Conservation (phyloP, 805 yeast species). For the Cyberlindnera sargentensis region DNA sequence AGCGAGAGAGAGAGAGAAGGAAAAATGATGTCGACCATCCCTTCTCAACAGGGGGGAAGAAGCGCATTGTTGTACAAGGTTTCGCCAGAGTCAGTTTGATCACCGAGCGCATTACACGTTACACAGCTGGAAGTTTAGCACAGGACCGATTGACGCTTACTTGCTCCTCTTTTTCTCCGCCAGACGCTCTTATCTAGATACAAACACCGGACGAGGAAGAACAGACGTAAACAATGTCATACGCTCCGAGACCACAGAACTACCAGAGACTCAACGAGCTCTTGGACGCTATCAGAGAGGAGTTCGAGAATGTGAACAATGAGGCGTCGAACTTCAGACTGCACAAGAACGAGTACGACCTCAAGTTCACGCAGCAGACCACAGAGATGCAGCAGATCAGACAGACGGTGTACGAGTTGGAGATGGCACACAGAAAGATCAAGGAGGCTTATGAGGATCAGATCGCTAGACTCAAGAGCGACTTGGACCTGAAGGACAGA, state of each 20-base stretch:
- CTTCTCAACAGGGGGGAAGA: no score
- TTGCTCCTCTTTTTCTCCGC: no score
- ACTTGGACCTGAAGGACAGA: slow-evolving; percentile 76
- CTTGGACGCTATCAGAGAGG: slow-evolving; percentile 86
- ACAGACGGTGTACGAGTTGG: slow-evolving; percentile 89
- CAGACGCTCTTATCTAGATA: no score
- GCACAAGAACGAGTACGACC: slow-evolving; percentile 89
- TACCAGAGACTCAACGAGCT: slow-evolving; percentile 57
- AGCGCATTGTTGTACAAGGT: no score
- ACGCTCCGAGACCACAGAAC: slow-evolving; percentile 25
- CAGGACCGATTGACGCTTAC: no score
- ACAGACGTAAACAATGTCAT: slow-evolving; percentile 15
- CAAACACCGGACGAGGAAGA: no score
- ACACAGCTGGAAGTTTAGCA: no score
- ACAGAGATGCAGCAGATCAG: slow-evolving; percentile 91
- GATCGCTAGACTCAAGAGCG: slow-evolving; percentile 75
- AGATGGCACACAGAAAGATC: slow-evolving; percentile 88
- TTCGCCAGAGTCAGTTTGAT: no score
- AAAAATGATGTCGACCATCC: no score
- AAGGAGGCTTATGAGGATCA: slow-evolving; percentile 96
- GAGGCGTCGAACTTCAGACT: slow-evolving; percentile 82
- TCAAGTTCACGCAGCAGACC: slow-evolving; percentile 84
- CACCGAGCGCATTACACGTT: no score
- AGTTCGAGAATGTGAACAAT: slow-evolving; percentile 74
- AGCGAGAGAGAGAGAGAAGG: no score